Conservation (phyloP, 2,329 filamentous ascomycete species). For the Cordyceps tenuipes region DNA sequence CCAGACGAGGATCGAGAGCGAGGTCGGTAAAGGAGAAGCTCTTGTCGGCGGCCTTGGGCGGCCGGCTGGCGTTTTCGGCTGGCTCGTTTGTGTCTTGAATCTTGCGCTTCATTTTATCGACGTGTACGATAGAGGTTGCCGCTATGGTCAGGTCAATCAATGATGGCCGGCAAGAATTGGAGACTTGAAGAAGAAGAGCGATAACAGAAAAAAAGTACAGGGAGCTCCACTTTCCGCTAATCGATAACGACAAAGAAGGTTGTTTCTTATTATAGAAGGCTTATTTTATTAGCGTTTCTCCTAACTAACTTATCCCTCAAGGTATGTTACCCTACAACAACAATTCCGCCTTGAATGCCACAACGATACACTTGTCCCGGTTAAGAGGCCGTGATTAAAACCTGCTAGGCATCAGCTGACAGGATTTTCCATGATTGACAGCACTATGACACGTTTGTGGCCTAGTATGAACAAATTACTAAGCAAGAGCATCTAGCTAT, state of each 20-base stretch:
- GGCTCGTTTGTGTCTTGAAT: not conserved
- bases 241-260: not conserved
- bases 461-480: no score
- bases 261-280: no score
- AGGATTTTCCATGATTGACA: no score
- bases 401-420: no score
- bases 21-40: slow-evolving; percentile 63
- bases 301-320: no score
- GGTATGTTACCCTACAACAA: no score
- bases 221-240: not conserved
- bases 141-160: not conserved
- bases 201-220: slow-evolving; percentile 10
- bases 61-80: not conserved
- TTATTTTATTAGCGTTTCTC: no score
- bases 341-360: no score
- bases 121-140: not conserved
- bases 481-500: no score
- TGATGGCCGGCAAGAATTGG: not conserved
- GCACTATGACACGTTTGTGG: no score
- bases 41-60: slow-evolving; percentile 14
- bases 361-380: no score
- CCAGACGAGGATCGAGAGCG: slow-evolving; percentile 72
- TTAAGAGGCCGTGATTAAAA: no score
- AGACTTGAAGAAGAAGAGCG: not conserved
- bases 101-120: slow-evolving; percentile 9